Base-by-base conservation (phyloP, 768 basidiomycete genomes). In the Termitomyces sp. region DNA sequence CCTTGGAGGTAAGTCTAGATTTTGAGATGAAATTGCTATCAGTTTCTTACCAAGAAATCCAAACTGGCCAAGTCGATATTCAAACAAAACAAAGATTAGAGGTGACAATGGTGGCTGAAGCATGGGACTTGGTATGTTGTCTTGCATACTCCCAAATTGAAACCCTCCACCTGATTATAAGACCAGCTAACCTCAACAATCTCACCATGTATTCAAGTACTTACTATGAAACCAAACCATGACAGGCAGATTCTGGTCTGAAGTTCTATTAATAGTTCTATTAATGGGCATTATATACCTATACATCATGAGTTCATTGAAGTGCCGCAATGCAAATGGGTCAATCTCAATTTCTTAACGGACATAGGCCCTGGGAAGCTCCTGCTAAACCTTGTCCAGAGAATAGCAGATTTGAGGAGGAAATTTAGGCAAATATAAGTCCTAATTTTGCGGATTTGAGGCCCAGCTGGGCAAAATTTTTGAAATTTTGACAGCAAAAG, bases 221-320 rank as follows among this genome's bases (percentile, higher is more conserved):
- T 40, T 43, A 73, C 76, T 76, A 57, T 78, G 75, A 53, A 78
- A 75, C 67, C 67, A 78, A 6, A 77, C 72, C 63, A 78, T 58
- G 21, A 78, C 75, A 0, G 75, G 74, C 14, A 75, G 67, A 17
- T 57, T 63, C 43, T 68, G 60, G 9, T 53, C 46, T 2, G 59
- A 54, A 1, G 68, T 68, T 25, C 58, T 55, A 21, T 64, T 31
- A 5, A 46, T 65, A n/a, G n/a, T n/a, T n/a, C n/a, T n/a, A n/a
- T n/a, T n/a, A n/a, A n/a, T n/a, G n/a, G 6, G 75, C 74, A 41
- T 74, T 59, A 41, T 67, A 72, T 37, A 77, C 69, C 75, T 77
- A 41, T 9, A 29, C 29, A 31, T 10, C 29, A 34, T 17, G n/a
- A n/a, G n/a, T 11, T 8, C 7, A 17, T 9, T 9, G 29, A 17